These are phyloP conservation scores for Cadophora sp. DNA, from an alignment of 2,329 filamentous ascomycete species.

Conservation along the genomic window DNA sequence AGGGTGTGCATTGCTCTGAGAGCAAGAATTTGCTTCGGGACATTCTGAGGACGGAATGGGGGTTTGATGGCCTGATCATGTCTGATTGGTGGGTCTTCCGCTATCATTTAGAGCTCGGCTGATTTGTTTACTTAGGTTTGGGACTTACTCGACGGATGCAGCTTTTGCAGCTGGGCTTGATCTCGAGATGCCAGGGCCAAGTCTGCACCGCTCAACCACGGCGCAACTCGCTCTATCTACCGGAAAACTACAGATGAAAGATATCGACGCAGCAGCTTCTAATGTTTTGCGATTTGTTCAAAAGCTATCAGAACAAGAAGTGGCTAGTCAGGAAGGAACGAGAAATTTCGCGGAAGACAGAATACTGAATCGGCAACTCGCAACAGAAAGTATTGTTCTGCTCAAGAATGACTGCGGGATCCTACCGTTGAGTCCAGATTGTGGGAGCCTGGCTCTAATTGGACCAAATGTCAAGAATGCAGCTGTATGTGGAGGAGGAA, in stretches of 20 bases:
- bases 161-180: conserved; percentile 46
- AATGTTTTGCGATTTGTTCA: conserved; percentile 34
- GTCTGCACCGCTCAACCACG: conserved; percentile 31
- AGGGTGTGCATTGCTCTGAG: conserved; percentile 51
- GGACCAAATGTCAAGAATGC: conserved; percentile 57
- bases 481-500: conserved; percentile 45
- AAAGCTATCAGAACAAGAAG: conserved; percentile 17
- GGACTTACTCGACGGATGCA: conserved; percentile 37
- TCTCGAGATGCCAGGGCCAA: conserved; percentile 51
- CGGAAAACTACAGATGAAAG: conserved; percentile 12
- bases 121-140: conserved; percentile 23
- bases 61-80: conserved; percentile 52
- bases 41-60: conserved; percentile 52
- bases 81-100: conserved; percentile 48
- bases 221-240: conserved; percentile 9
- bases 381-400: conserved; percentile 63
- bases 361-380: conserved; percentile 58
- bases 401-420: conserved; percentile 65
- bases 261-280: conserved; percentile 22
- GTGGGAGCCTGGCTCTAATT: conserved; percentile 54
- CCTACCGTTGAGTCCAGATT: conserved; percentile 56
- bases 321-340: background rate
- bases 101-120: conserved; percentile 51
- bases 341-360: conserved; percentile 40
- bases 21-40: conserved; percentile 47